Evolutionary conservation across 176 grass and related monocot species (phyloP), one percentile per base, ranked within the genome.

Genomic region (Carex myosuroides): DNA sequence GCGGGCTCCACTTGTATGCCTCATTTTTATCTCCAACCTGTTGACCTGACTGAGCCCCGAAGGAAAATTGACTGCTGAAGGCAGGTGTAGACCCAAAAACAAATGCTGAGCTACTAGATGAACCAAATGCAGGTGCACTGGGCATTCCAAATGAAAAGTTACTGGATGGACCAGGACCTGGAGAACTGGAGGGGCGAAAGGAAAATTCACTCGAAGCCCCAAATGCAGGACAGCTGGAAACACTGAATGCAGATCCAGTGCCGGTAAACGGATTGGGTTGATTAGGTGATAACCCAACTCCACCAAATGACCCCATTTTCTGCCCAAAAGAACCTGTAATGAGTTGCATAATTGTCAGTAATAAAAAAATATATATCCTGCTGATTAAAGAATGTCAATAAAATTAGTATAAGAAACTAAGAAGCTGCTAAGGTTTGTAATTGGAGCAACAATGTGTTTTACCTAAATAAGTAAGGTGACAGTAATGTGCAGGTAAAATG

Each of bases 301-400:
- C 79, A 81, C 37, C 59, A 81, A 63, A 63, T 64, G 80, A 17
- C 16, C 33, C 80, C 13, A 61, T 82, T 63, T 66, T 82, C 39
- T 82, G 61, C 62, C 61, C 80, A 48, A 67, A 82, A 53, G 80
- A 65, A 68, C 42, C 80, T 82, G 62, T 22, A 81, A 46, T 13
- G 57, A 64, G 5, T 61, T 42, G 39, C 60, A 53, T 53, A 52
- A 30, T 5, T 30, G 22, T 77, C 55, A 77, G 21, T 17, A 52
- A 16, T 35, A 20, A 64, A 29, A 37, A 67, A 18, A 67, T 2
- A 65, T 67, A 64, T 82, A 60, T 33, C 57, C 57, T 60, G 18
- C 6, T 20, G 46, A 6, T 64, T 64, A 44, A 22, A 22, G 11
- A n/a, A 64, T 64, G 59, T 24, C 9, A 39, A 24, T 33, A 24